phyloP scores from a whole-genome alignment of 495 filamentous ascomycete genomes.

The Durotheca rogersii region DNA sequence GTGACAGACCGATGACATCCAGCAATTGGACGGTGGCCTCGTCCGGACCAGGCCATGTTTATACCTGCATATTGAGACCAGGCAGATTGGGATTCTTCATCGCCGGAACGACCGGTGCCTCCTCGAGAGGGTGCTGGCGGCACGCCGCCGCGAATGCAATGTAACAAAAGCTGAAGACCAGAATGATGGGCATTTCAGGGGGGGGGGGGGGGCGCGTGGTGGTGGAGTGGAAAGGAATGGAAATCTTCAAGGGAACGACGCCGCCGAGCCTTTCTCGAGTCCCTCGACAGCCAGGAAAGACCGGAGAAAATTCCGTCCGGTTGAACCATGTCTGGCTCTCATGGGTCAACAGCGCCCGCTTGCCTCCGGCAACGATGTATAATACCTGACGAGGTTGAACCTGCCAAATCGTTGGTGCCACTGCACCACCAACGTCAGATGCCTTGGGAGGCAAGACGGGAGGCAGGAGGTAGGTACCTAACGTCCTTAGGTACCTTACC shows the following conservation, averaged over 20 bases:
- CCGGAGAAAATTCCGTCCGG: conserved; percentile 20
- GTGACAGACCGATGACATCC: conserved; percentile 14
- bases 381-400: too few relatives aligned
- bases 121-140: conserved; percentile 18
- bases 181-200: conserved; percentile 15
- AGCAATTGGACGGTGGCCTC: conserved; percentile 2
- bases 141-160: conserved; percentile 14
- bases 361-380: background rate
- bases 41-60: too few relatives aligned
- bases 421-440: too few relatives aligned
- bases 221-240: background rate
- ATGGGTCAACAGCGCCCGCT: background rate
- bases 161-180: conserved; percentile 11
- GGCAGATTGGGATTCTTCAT: conserved; percentile 12
- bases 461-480: background rate
- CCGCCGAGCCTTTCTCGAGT: too few relatives aligned
- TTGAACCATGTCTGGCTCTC: background rate
- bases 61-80: conserved; percentile 3
- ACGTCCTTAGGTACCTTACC: background rate
- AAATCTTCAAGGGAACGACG: background rate
- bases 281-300: too few relatives aligned
- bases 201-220: background rate
- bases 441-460: too few relatives aligned
- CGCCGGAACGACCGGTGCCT: conserved; percentile 9
- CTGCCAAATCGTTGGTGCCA: too few relatives aligned